A percentile compares a stretch with the other conserved stretches of the same genome.
Evolutionary conservation across 495 filamentous ascomycete species (phyloP).

Genomic region (Penicillium soppii): DNA sequence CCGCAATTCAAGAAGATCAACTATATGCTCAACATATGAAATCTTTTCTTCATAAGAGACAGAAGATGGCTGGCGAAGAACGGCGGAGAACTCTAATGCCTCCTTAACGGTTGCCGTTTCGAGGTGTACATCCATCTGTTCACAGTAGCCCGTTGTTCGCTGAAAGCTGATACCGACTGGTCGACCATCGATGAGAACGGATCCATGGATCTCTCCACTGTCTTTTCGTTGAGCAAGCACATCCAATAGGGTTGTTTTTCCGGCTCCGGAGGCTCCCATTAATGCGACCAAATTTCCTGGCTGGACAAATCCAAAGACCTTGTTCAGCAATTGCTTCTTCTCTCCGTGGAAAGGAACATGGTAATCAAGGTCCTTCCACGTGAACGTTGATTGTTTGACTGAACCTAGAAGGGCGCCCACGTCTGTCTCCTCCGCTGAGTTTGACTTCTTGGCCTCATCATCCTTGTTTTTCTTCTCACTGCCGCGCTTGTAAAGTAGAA

Average conservation of each 20-base stretch:
- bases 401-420: slow-evolving; percentile 19
- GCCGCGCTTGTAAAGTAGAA: slow-evolving; percentile 61
- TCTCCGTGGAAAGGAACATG: slow-evolving; percentile 56
- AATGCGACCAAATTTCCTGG: slow-evolving; percentile 77
- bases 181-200: slow-evolving; percentile 47
- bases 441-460: slow-evolving; percentile 27
- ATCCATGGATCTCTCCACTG: slow-evolving; percentile 46
- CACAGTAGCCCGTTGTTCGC: slow-evolving; percentile 74
- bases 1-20: slow-evolving; percentile 46
- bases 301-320: slow-evolving; percentile 76
- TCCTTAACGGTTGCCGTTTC: slow-evolving; percentile 45
- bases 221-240: slow-evolving; percentile 50
- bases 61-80: slow-evolving; percentile 42
- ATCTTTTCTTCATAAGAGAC: slow-evolving; percentile 44
- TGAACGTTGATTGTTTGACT: slow-evolving; percentile 36
- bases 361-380: slow-evolving; percentile 67
- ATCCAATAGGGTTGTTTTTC: slow-evolving; percentile 70
- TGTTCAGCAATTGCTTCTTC: slow-evolving; percentile 62
- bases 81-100: slow-evolving; percentile 48
- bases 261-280: slow-evolving; percentile 83
- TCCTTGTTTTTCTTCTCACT: slow-evolving; percentile 31
- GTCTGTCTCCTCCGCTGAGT: slow-evolving; percentile 12
- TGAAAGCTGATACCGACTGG: slow-evolving; percentile 49
- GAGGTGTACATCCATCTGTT: slow-evolving; percentile 82
- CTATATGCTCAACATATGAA: slow-evolving; percentile 50